These are phyloP conservation scores for Bidens hawaiensis DNA, from an alignment of 140 eudicot genomes.

Conservation along the genomic window DNA sequence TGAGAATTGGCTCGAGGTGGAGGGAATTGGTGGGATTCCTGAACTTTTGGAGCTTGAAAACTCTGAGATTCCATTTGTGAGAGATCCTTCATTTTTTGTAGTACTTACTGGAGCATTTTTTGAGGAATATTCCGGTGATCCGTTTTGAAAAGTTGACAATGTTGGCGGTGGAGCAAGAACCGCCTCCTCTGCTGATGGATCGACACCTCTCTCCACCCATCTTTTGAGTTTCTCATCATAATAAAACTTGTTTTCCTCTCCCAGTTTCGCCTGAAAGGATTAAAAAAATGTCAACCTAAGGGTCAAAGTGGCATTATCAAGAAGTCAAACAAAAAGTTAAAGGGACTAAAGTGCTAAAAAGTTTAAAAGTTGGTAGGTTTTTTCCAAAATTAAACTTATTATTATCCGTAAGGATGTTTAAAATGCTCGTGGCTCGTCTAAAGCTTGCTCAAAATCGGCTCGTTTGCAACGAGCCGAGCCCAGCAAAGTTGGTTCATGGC, in stretches of 20 bases:
- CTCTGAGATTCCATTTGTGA: slow-evolving; percentile 52
- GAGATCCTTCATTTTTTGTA: slow-evolving; percentile 41
- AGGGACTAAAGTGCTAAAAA: background rate
- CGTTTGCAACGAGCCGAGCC: no score
- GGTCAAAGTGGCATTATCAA: background rate
- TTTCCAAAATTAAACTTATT: background rate
- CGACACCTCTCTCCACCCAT: slow-evolving; percentile 98
- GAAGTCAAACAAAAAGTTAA: slow-evolving; percentile 1
- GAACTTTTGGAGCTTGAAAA: slow-evolving; percentile 50
- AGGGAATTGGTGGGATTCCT: slow-evolving; percentile 89
- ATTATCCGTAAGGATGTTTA: no score
- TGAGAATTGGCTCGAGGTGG: slow-evolving; percentile 77
- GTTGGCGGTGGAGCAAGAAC: slow-evolving; percentile 90
- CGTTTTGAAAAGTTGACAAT: slow-evolving; percentile 53
- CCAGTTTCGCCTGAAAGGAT: slow-evolving; percentile 75
- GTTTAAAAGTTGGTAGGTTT: background rate
- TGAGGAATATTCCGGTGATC: slow-evolving; percentile 57
- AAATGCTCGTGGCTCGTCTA: no score
- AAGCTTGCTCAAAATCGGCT: no score
- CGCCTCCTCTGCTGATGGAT: slow-evolving; percentile 71
- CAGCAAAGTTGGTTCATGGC: no score
- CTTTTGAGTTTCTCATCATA: slow-evolving; percentile 87
- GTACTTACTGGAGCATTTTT: slow-evolving; percentile 48
- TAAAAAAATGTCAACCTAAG: background rate
- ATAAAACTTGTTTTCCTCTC: slow-evolving; percentile 78